Percentiles rank a stretch among this genome's conserved stretches.
Evolutionary conservation across 495 filamentous ascomycete species (phyloP).

Genomic region (Darksidea phi): DNA sequence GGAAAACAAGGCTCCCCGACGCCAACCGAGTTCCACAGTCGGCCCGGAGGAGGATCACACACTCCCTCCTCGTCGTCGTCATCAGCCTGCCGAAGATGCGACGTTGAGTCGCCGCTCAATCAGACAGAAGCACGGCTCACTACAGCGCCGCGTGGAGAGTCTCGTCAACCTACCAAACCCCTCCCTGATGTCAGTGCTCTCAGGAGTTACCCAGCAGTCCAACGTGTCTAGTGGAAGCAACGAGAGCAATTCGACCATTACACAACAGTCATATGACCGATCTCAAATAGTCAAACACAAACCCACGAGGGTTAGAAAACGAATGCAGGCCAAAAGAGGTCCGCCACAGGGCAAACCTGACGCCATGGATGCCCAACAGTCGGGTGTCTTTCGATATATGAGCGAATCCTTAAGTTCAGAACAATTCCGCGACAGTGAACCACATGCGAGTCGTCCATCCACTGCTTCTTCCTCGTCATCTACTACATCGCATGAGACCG

Average conservation of each 20-base stretch:
- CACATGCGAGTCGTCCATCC: background rate
- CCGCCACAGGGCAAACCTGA: background rate
- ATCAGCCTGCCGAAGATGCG: constrained; percentile 14
- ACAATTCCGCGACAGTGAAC: constrained; percentile 7
- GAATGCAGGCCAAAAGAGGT: constrained; percentile 17
- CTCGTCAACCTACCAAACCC: constrained; percentile 39
- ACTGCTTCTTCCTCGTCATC: constrained; percentile 19
- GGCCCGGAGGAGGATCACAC: constrained; percentile 10
- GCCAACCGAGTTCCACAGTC: constrained; percentile 12
- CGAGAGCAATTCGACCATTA: constrained; percentile 45
- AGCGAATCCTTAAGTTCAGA: constrained; percentile 21
- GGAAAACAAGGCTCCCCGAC: constrained; percentile 27
- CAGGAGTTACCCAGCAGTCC: constrained; percentile 38
- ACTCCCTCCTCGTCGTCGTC: constrained; percentile 6
- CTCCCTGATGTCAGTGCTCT: constrained; percentile 42
- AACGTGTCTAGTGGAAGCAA: constrained; percentile 43
- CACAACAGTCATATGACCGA: constrained; percentile 41
- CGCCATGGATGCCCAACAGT: constrained; percentile 15
- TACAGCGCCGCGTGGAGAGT: constrained; percentile 33
- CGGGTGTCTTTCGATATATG: constrained; percentile 41
- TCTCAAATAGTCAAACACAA: constrained; percentile 14
- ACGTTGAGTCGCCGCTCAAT: constrained; percentile 15
- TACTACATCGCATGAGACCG: constrained; percentile 4
- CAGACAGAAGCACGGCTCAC: constrained; percentile 32
- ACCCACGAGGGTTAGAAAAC: constrained; percentile 19